A percentile compares a stretch with the other conserved stretches of the same genome.
Conservation (phyloP, 1,284 basidiomycete genomes). For the Thecaphora frezii region DNA sequence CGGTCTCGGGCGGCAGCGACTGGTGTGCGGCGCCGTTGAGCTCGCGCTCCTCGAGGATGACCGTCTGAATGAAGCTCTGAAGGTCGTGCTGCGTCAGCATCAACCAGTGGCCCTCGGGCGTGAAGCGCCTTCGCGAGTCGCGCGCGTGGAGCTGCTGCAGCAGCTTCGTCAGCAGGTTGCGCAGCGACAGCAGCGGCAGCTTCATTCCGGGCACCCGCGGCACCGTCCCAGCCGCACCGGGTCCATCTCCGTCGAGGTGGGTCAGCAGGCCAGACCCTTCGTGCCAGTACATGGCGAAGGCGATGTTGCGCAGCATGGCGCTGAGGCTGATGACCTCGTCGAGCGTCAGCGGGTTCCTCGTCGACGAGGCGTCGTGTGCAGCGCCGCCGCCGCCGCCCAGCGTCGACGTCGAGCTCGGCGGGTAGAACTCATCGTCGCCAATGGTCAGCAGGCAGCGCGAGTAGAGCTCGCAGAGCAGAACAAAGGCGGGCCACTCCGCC, state of each 20-base stretch:
- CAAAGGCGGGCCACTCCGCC: slow-evolving; percentile 65
- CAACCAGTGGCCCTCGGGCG: slow-evolving; percentile 74
- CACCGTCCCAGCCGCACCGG: neutral
- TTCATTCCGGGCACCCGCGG: slow-evolving; percentile 40
- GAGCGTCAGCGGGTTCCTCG: slow-evolving; percentile 74
- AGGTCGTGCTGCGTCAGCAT: slow-evolving; percentile 73
- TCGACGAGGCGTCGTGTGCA: no score
- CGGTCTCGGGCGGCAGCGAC: slow-evolving; percentile 6
- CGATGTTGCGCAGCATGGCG: slow-evolving; percentile 73
- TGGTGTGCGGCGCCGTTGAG: slow-evolving; percentile 19
- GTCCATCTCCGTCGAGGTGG: slow-evolving; percentile 15
- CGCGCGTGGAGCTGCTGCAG: slow-evolving; percentile 55
- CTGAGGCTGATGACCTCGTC: slow-evolving; percentile 78
- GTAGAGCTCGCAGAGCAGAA: slow-evolving; percentile 82
- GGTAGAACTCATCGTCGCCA: slow-evolving; percentile 95
- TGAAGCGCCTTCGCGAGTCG: slow-evolving; percentile 38
- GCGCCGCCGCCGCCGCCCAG: slow-evolving; percentile 1
- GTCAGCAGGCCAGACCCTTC: slow-evolving; percentile 60
- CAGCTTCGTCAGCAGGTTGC: slow-evolving; percentile 39
- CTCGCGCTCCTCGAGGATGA: slow-evolving; percentile 63
- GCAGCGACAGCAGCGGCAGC: slow-evolving; percentile 36
- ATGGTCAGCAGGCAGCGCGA: slow-evolving; percentile 83
- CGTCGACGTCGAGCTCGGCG: slow-evolving; percentile 31
- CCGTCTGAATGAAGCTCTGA: slow-evolving; percentile 84
- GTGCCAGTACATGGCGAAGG: slow-evolving; percentile 77